Evolutionary conservation across 768 basidiomycete species (phyloP), one percentile per base, ranked within the genome.

Genomic region (Cystofilobasidium bisporidii): DNA sequence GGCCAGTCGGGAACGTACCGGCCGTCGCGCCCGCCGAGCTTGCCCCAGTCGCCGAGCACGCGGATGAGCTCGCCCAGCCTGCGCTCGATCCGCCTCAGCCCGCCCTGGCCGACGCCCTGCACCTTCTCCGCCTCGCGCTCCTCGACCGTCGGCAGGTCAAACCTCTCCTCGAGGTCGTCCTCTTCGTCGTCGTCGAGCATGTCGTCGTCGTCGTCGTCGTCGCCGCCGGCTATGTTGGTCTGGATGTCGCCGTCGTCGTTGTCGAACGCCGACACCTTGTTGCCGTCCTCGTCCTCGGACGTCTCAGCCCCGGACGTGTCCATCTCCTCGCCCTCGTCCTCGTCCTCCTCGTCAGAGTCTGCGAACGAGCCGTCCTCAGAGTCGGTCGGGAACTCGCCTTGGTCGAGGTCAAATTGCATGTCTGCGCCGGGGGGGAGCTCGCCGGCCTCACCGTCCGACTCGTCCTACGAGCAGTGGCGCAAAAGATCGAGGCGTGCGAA

Each of bases 71-170:
- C 77, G 41, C 76, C 71, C 75, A 78, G 75, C 59, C 77, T 72
- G 30, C 69, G 69, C 70, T 78, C 77, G 22, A 77, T 73, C 30
- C 76, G 75, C 50, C 74, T 68, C 62, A 61, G 62, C n/a, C 84
- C 56, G 82, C 80, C 47, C 87, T 90, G 87, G 3, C 87, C 84
- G 15, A 84, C 85, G 26, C 86, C 87, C 17, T 76, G 76, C 48
- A 80, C 81, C 76, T 85, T 85, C 78, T 90, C 89, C 70, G 83
- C 82, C 72, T 86, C 87, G 63, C 85, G 80, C 74, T 90, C 86
- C 70, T 84, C 83, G 1, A 83, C 77, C 4, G 87, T 87, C 0
- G 86, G 89, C 32, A 92, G 77, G 69, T 80, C 81, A 78, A 88
- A 86, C 17, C 77, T 79, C 70, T 81, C 82, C 38, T 71, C 61